Evolutionary conservation across 2,329 filamentous ascomycete species (phyloP).

Genomic region (Epichloe scottii): DNA sequence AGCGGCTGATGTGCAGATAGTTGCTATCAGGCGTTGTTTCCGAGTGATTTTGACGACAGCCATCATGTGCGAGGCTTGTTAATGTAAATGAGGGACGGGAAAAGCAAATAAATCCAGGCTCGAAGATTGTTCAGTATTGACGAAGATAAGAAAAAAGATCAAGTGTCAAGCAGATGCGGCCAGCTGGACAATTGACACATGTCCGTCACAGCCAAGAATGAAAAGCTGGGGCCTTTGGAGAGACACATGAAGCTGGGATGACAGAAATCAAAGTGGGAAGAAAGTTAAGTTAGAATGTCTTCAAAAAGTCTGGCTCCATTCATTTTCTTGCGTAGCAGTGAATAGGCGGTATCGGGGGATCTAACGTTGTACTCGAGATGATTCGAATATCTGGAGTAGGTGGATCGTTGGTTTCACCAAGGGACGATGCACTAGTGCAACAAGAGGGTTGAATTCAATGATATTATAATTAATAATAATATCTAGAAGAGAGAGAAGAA

Average conservation of each 20-base stretch:
- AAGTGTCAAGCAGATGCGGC: background rate
- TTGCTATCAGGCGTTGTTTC: conserved; percentile 33
- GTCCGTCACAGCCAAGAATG: background rate
- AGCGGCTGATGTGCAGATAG: conserved; percentile 37
- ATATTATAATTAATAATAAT: no score
- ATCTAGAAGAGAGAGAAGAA: no score
- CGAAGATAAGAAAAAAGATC: background rate
- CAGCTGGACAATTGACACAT: background rate
- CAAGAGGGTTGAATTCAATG: no score
- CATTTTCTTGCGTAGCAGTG: background rate
- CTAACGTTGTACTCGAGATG: no score
- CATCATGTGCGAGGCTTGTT: conserved; percentile 8
- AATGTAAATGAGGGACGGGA: background rate
- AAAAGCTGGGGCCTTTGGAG: background rate
- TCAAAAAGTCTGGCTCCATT: background rate
- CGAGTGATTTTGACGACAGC: conserved; percentile 12
- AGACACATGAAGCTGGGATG: background rate
- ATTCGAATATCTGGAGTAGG: no score
- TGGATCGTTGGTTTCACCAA: no score
- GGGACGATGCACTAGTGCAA: no score
- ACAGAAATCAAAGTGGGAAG: background rate
- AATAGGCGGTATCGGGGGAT: background rate
- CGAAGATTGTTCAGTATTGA: background rate
- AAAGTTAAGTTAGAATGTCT: background rate
- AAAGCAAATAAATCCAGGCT: background rate